Evolutionary conservation across 1,139 yeast genomes (phyloP).

Genomic region (Sugiyamaella pinicola): DNA sequence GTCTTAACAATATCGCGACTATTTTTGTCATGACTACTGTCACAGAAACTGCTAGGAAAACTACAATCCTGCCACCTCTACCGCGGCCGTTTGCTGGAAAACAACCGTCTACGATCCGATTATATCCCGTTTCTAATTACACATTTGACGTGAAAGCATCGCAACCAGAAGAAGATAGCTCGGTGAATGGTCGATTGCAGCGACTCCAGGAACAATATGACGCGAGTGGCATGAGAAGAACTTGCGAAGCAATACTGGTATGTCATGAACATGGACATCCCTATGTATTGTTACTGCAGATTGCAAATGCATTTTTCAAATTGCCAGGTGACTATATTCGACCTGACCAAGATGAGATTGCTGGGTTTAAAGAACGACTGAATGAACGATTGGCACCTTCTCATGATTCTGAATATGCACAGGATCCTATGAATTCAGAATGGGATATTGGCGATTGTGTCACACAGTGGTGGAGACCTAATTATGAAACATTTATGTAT

Average conservation of each 20-base stretch:
- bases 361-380: conserved; percentile 38
- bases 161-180: conserved; percentile 42
- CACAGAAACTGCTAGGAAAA: conserved; percentile 33
- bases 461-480: conserved; percentile 48
- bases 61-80: conserved; percentile 31
- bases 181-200: conserved; percentile 37
- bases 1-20: background rate
- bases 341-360: conserved; percentile 41
- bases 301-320: conserved; percentile 39
- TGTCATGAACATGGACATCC: conserved; percentile 45
- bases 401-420: conserved; percentile 7
- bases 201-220: conserved; percentile 41
- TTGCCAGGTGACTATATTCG: conserved; percentile 43
- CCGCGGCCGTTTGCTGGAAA: conserved; percentile 30
- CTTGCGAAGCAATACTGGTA: conserved; percentile 42
- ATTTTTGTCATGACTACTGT: conserved; percentile 33
- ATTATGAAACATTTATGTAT: conserved; percentile 41
- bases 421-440: conserved; percentile 26
- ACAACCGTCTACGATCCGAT: conserved; percentile 35
- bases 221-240: conserved; percentile 41
- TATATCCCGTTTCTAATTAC: conserved; percentile 43
- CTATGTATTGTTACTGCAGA: conserved; percentile 41
- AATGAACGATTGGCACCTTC: conserved; percentile 26
- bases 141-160: conserved; percentile 41
- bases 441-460: conserved; percentile 44